These are phyloP conservation scores for Saccharomycopsis sp. DNA, from an alignment of 805 yeast species.

Conservation along the genomic window DNA sequence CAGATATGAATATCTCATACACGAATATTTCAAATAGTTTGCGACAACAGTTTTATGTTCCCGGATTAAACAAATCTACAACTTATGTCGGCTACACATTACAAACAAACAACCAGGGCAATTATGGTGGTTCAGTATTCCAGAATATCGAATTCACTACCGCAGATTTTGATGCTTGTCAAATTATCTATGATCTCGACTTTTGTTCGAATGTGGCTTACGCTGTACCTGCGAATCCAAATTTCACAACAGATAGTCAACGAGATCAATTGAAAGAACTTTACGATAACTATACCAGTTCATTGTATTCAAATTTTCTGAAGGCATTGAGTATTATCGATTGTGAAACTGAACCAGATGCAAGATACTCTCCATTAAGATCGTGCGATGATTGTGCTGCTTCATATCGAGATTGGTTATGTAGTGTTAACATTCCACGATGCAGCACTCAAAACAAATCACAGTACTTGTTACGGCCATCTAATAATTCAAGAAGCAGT, in stretches of 20 bases:
- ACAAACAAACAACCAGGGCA: slow-evolving; percentile 36
- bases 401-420: slow-evolving; percentile 81
- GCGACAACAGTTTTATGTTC: slow-evolving; percentile 56
- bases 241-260: slow-evolving; percentile 28
- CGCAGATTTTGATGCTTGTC: slow-evolving; percentile 50
- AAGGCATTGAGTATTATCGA: slow-evolving; percentile 69
- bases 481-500: slow-evolving; percentile 50
- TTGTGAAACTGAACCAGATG: slow-evolving; percentile 62
- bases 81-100: slow-evolving; percentile 59
- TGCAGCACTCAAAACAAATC: slow-evolving; percentile 51
- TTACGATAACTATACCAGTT: slow-evolving; percentile 60
- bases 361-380: slow-evolving; percentile 65
- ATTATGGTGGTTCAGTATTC: slow-evolving; percentile 60
- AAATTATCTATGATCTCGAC: slow-evolving; percentile 62
- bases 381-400: slow-evolving; percentile 66
- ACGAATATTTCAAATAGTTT: slow-evolving; percentile 41
- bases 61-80: slow-evolving; percentile 54
- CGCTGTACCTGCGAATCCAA: slow-evolving; percentile 59
- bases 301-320: slow-evolving; percentile 57
- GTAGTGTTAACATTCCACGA: slow-evolving; percentile 82
- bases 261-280: slow-evolving; percentile 31
- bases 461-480: slow-evolving; percentile 40
- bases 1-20: slow-evolving; percentile 29
- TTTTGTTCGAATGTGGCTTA: slow-evolving; percentile 83
- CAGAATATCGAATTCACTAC: slow-evolving; percentile 51